Conservation (phyloP, 2,329 filamentous ascomycete genomes). For the Metarhizium robertsii region DNA sequence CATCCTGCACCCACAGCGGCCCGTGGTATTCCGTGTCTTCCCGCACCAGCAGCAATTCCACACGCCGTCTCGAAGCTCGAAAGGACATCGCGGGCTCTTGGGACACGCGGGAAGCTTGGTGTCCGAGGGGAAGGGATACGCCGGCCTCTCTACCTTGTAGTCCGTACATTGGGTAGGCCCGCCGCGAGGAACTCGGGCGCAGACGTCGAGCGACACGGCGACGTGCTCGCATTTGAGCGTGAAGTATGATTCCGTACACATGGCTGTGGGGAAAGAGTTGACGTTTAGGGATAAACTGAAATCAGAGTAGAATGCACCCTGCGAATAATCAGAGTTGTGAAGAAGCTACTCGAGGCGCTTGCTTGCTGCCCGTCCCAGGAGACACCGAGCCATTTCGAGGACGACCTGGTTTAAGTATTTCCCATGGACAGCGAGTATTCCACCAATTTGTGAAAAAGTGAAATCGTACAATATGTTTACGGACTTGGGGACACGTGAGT, state of each 20-base stretch:
- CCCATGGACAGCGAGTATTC: not conserved
- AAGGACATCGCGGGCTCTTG: conserved; percentile 38
- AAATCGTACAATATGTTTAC: too few species aligned
- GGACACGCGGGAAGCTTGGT: conserved; percentile 30
- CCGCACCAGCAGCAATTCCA: conserved; percentile 51
- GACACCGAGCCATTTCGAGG: not conserved
- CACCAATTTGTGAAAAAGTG: too few species aligned
- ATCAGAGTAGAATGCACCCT: not conserved
- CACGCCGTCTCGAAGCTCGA: conserved; percentile 36
- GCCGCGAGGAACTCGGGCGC: conserved; percentile 28
- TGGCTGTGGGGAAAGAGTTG: not conserved
- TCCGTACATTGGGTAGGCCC: conserved; percentile 32
- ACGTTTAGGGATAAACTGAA: not conserved
- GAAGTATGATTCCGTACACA: conserved; percentile 2
- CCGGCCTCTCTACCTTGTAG: conserved; percentile 31
- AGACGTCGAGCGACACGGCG: conserved; percentile 34
- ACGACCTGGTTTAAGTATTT: not conserved
- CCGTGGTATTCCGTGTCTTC: conserved; percentile 39
- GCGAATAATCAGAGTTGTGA: not conserved
- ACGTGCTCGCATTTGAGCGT: conserved; percentile 35
- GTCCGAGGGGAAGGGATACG: conserved; percentile 38
- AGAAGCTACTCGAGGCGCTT: too few species aligned
- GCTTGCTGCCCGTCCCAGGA: too few species aligned
- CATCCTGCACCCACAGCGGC: conserved; percentile 43
- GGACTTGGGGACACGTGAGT: too few species aligned